Conservation (phyloP, 768 basidiomycete genomes). For the Termitomyces sp. region DNA sequence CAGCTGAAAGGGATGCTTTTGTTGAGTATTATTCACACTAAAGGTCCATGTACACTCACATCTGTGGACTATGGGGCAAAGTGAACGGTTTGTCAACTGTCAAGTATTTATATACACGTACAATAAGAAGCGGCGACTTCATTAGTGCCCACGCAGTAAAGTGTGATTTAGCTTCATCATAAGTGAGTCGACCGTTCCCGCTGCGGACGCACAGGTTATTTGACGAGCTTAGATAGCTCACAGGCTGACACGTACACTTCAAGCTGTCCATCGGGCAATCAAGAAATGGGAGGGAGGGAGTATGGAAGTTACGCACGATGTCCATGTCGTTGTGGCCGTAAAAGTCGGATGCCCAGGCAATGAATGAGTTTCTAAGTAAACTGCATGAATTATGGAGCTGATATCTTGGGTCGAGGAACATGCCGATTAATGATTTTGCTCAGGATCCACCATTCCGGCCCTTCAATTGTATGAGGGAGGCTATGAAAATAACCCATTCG, state of each 20-base stretch:
- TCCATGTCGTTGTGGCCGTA: slow-evolving; percentile 70
- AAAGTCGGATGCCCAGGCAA: slow-evolving; percentile 61
- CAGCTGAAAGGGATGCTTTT: slow-evolving; percentile 22
- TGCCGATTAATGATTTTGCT: slow-evolving; percentile 59
- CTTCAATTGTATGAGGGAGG: background rate
- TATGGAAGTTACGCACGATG: slow-evolving; percentile 39
- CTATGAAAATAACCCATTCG: background rate
- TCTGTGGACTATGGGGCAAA: slow-evolving; percentile 11
- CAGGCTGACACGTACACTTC: slow-evolving; percentile 41
- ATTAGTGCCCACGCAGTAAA: slow-evolving; percentile 73
- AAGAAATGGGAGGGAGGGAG: background rate
- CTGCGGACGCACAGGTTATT: slow-evolving; percentile 23
- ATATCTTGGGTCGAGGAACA: background rate
- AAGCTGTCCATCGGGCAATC: slow-evolving; percentile 30
- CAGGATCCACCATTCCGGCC: slow-evolving; percentile 50
- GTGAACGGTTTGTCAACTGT: background rate
- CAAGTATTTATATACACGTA: slow-evolving; percentile 16
- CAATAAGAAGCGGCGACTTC: slow-evolving; percentile 55
- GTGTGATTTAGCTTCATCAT: slow-evolving; percentile 65
- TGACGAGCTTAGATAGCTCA: background rate
- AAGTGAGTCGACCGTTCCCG: slow-evolving; percentile 60
- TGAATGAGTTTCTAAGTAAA: slow-evolving; percentile 55
- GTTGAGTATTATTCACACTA: background rate
- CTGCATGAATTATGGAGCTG: background rate
- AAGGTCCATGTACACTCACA: background rate